phyloP scores from a whole-genome alignment of 2,329 filamentous ascomycete species.

The Trichophyton schoenleinii region DNA sequence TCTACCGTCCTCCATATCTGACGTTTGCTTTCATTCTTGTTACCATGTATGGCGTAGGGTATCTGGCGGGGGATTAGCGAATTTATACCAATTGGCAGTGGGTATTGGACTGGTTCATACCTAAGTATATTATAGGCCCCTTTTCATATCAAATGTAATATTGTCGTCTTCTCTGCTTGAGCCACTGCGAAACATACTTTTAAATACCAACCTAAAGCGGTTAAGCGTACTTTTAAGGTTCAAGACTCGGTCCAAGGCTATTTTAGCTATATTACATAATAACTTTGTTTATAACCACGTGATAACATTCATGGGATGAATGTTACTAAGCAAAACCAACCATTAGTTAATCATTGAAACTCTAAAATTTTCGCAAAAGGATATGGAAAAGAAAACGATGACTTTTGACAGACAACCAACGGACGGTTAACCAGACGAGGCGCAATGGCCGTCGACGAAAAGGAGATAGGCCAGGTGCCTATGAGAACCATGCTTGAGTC shows the following conservation, averaged over 20 bases:
- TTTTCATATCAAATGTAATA: not conserved
- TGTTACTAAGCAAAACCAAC: no score
- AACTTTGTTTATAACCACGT: no score
- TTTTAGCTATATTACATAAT: no score
- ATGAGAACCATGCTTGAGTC: constrained; percentile 24
- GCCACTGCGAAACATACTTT: no score
- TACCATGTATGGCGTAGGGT: not conserved
- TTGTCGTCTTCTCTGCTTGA: not conserved
- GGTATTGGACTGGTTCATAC: not conserved
- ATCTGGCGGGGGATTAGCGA: not conserved
- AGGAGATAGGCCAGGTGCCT: not conserved
- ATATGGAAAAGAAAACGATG: no score
- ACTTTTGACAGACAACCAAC: not conserved
- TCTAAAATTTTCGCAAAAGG: no score
- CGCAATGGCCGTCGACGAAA: not conserved
- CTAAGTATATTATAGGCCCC: no score
- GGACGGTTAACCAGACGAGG: not conserved
- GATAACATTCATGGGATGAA: no score
- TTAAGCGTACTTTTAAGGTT: no score
- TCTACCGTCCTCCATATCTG: not conserved
- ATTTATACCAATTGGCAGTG: not conserved
- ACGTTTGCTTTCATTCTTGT: not conserved
- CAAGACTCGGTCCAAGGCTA: no score
- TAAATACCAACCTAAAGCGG: no score
- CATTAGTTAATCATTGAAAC: no score